Evolutionary conservation across 495 filamentous ascomycete species (phyloP), one percentile per base, ranked within the genome.

Genomic region (Talaromyces proteolyticus): DNA sequence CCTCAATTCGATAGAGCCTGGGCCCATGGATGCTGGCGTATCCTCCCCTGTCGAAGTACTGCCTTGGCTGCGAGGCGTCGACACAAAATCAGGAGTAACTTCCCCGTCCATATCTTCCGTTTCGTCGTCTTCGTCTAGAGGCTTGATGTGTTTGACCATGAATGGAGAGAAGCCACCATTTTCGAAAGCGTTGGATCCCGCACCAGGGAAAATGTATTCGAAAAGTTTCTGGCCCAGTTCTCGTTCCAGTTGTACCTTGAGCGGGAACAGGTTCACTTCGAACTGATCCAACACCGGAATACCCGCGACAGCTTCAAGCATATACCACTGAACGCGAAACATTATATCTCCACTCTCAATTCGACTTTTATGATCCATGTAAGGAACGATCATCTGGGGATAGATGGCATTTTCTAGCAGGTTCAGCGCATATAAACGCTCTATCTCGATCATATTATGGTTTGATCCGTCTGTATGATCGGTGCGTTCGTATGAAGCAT

Each of bases 241-340:
- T 18, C 81, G 83, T 67, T 99, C 93, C 20, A 99, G 75, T 62
- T 99, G 94, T 23, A 99, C 81, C 61, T 88, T 95, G 57, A 99
- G 78, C 1, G 93, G 93, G 63, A 93, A 91, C 8, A 97, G 69
- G 53, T 91, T 87, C 44, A 99, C 87, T 64, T 99, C 93, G 55
- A 99, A 99, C 60, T 94, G 87, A 55, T 97, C 91, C 74, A 97
- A 84, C 41, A 99, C 91, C 1, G 93, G 91, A 57, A 99, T 97
- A 26, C 93, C 93, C 38, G 92, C 93, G 60, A 99, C 96, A 29
- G 92, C 93, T 63, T 99, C 93, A 6, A 97, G 77, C 89, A 95
- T 96, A 60, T 95, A 85, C 89, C 93, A 99, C 56, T 90, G 90
- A 25, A 99, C 86, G 26, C 86, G 81, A 40, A 97, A 78, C 87